A percentile compares a stretch with the other conserved stretches of the same genome.
These are phyloP conservation scores for Phytopythium ostracodes DNA, from an alignment of 352 stramenopile species.

Conservation along the genomic window DNA sequence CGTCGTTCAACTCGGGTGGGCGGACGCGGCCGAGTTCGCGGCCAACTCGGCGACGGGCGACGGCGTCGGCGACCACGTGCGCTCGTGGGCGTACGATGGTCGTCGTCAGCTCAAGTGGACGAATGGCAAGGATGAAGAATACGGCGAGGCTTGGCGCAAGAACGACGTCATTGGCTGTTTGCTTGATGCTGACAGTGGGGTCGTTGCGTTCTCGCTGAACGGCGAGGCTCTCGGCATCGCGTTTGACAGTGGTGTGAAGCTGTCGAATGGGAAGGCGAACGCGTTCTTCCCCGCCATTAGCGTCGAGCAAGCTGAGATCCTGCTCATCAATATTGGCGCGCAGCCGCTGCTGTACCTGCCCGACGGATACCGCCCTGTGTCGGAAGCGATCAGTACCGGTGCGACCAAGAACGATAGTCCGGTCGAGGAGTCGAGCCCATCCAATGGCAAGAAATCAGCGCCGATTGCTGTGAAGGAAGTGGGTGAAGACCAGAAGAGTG, in stretches of 20 bases:
- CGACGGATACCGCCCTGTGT: conserved; percentile 38
- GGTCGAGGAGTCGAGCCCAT: not conserved
- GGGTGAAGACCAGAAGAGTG: conserved; percentile 5
- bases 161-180: conserved; percentile 89
- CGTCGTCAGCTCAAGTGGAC: conserved; percentile 86
- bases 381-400: conserved; percentile 30
- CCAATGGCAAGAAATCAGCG: not conserved
- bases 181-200: conserved; percentile 68
- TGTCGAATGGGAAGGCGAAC: conserved; percentile 11
- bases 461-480: not conserved
- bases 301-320: conserved; percentile 73
- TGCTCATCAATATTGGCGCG: conserved; percentile 84
- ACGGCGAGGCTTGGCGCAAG: conserved; percentile 60
- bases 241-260: conserved; percentile 39
- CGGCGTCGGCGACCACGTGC: conserved; percentile 87
- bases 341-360: conserved; percentile 60
- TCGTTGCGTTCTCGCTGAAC: conserved; percentile 84
- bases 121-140: conserved; percentile 51
- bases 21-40: conserved; percentile 61
- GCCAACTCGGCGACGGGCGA: conserved; percentile 79
- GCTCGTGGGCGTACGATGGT: conserved; percentile 91
- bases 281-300: conserved; percentile 82
- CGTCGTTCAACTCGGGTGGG: conserved; percentile 92
- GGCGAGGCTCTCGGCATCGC: conserved; percentile 61
- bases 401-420: not conserved